Evolutionary conservation across 2,329 filamentous ascomycete species (phyloP), one percentile per base, ranked within the genome.

Genomic region (Ascocoryne sarcoides): DNA sequence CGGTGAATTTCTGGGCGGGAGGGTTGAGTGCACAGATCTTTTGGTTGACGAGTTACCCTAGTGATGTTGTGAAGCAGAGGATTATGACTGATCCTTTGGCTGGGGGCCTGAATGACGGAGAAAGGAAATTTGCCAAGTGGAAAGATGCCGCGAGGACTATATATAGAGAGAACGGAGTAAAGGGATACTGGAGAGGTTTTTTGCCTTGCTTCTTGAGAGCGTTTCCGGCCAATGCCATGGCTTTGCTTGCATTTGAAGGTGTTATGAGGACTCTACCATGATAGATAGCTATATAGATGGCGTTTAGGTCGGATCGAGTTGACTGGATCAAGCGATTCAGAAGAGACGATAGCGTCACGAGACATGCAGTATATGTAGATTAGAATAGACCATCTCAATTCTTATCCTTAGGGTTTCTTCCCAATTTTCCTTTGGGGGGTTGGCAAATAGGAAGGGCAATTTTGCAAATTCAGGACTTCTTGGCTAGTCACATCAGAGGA

Each of bases 1-100:
- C 80, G 1, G 72, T 96, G 57, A 96, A 96, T 60, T 98, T 98
- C 67, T 96, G 90, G 90, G 90, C 92, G 0, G 92, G 92, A 3
- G 92, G 92, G 0, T 66, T 96, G 37, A 89, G 83, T 35, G 92
- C 92, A 0, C 92, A 98, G 68, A 66, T 95, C 12, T 98, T 95
- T 60, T 98, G 92, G 92, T 62, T 95, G 32, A 86, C 84, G 14
- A 85, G 83, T 49, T 96, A 96, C 59, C 90, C 92, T 2, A 84
- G 79, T 35, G 90, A 96, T 60, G 85, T 95, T 16, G 80, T 96
- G 40, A 96, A 96, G 71, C 90, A 96, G 68, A 75, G 88, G 21
- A 83, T 98, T 59, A 96, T 98, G 92, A 95, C 90, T 10, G 92
- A 96, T 63, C 79, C 85, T 4, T 66, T 96, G 38, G 89, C 83